These are phyloP conservation scores for Cryptosporidium sp. DNA, from an alignment of 169 alveolate species.

Conservation along the genomic window DNA sequence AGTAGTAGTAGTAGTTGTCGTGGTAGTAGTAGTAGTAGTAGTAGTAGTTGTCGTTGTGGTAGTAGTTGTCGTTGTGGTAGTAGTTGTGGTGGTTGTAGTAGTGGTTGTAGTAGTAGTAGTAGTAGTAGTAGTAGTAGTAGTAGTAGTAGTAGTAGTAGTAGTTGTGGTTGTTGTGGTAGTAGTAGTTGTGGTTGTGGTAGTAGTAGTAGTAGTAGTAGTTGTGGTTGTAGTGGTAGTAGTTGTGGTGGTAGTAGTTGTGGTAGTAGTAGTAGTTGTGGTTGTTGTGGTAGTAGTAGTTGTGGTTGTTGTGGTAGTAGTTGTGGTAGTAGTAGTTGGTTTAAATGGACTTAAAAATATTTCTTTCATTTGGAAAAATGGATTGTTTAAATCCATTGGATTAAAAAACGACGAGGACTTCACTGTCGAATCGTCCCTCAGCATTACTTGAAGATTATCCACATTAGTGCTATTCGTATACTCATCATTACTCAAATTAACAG, in stretches of 20 bases:
- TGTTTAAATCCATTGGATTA: conserved; percentile 16
- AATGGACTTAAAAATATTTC: neutral
- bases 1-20: conserved; percentile 24
- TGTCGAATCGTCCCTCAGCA: neutral
- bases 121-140: too few species aligned
- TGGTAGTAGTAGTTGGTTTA: neutral
- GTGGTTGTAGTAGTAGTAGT: too few species aligned
- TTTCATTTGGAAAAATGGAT: conserved; percentile 38
- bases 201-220: neutral
- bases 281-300: conserved; percentile 41
- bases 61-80: too few species aligned
- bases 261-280: conserved; percentile 9
- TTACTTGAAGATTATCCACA: neutral
- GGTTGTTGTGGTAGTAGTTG: conserved; percentile 25
- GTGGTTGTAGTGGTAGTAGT: neutral
- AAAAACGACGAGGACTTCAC: conserved; percentile 28
- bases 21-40: neutral
- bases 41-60: too few species aligned
- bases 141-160: conserved; percentile 24
- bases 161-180: conserved; percentile 44
- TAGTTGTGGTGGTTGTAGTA: too few species aligned
- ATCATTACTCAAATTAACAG: neutral
- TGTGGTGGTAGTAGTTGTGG: neutral
- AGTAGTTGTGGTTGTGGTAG: conserved; percentile 1
- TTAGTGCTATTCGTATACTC: neutral